Base-by-base conservation (phyloP, 2,329 filamentous ascomycete species). In the Aureobasidium pullulans region DNA sequence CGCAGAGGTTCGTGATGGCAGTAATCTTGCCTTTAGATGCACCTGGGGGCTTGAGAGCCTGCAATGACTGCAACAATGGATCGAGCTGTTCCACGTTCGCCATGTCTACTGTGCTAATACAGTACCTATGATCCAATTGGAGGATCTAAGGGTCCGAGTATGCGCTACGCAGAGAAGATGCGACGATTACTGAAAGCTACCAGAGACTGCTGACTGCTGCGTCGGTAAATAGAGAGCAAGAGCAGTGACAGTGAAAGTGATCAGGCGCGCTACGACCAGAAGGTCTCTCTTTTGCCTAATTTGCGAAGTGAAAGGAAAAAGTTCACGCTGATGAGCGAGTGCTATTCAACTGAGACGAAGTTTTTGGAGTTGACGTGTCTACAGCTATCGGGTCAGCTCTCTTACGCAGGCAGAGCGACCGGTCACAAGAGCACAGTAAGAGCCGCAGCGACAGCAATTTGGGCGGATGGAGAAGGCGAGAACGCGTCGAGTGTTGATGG, bases 11-110 rank as follows among this genome's bases (percentile, higher is more conserved):
- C 19, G 93, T 97, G 75, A 99, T 85, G 72, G 85, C 85, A 68
- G 84, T 84, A 75, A 99, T 96, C 76, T 94, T 93, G 66, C 90
- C 90, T 67, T 91, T 92, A 63, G 92, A 96, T 61, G 96, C 91
- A 72, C 94, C 94, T 57, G 94, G 94, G 46, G 94, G 87, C 77
- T 96, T 97, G 71, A 96, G 81, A 66, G 83, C 82, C 70, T 93
- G 87, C 86, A 99, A 92, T 70, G 89, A 92, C 79, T 94, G 90
- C 72, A 99, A 84, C 75, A 89, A 87, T 70, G 85, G 82, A 77
- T 96, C 93, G 77, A 99, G 80, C 74, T 97, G 92, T 78, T 89
- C 85, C 83, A 96, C 88, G 40, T 69, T 62, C 59, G 60, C 60
- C 59, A 63, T 63, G 60, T 58, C 60, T 63, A 63, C 62, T 52